Base-by-base conservation (phyloP, 331 rosid genomes). In the Malus hybrid region DNA sequence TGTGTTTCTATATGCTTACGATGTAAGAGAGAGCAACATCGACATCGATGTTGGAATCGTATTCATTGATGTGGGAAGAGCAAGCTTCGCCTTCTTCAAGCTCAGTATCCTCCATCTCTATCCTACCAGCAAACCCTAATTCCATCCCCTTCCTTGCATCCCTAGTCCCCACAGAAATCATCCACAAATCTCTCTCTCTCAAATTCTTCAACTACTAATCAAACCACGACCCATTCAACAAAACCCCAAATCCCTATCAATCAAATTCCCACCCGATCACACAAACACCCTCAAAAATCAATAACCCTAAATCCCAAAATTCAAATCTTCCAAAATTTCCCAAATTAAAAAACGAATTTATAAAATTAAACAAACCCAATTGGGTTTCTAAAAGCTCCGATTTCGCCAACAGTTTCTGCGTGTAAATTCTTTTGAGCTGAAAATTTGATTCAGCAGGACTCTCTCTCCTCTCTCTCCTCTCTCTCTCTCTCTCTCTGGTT, bases 31-130 rank as follows among this genome's bases (percentile, higher is more conserved):
- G 85, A 70, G 83, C 84, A 80, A 90, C 84, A 71, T 94, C 97
- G 16, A 93, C 97, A 77, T 95, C 97, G 81, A 86, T 77, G 77
- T 79, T 81, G 30, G 92, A 78, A 52, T 87, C 96, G 64, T 64
- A 82, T 79, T 81, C 91, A 63, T 82, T 86, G 87, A 90, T 82
- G 68, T 88, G 96, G 77, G 73, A 87, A 62, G 89, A 89, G 83
- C 88, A 86, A 2, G 97, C 91, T 73, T 92, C 97, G 75, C 93
- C 97, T 85, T 95, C 99, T 84, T 94, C 99, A 81, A 88, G 93
- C 90, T 90, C 98, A 56, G 84, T 82, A 82, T 88, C 96, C 74
- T 87, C 93, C 96, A 91, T 90, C 57, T 77, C 93, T 81, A 46
- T 53, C 79, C 82, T 73, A 83, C 83, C 85, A 58, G 83, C 87